Evolutionary conservation across 1,139 yeast species (phyloP).

Genomic region (Suhomyces chickasaworum): DNA sequence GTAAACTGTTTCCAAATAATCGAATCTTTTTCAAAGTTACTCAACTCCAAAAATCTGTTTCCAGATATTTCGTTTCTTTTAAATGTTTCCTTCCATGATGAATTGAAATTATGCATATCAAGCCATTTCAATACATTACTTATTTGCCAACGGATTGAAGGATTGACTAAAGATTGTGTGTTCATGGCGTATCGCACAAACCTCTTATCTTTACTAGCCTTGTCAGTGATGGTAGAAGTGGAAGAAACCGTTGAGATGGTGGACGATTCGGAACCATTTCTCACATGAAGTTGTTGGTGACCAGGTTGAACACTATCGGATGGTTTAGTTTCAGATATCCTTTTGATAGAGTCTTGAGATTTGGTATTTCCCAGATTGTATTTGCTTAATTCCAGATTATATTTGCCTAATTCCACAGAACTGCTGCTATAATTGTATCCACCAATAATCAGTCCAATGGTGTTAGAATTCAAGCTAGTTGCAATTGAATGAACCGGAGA

Average conservation of each 20-base stretch:
- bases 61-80: conserved; percentile 61
- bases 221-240: conserved; percentile 36
- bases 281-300: conserved; percentile 25
- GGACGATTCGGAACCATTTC: conserved; percentile 44
- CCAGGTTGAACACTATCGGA: conserved; percentile 2
- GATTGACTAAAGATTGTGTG: conserved; percentile 30
- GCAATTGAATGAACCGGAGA: conserved; percentile 10
- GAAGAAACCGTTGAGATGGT: conserved; percentile 34
- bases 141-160: conserved; percentile 59
- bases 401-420: conserved; percentile 21
- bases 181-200: conserved; percentile 51
- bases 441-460: conserved; percentile 35
- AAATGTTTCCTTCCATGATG: conserved; percentile 71
- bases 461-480: conserved; percentile 21
- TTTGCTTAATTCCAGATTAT: conserved; percentile 13
- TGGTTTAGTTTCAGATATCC: conserved; percentile 1
- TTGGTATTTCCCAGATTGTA: conserved; percentile 6
- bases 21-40: conserved; percentile 62
- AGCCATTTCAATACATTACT: conserved; percentile 71
- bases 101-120: conserved; percentile 64
- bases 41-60: conserved; percentile 62
- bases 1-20: conserved; percentile 52
- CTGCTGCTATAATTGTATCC: conserved; percentile 33
- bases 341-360: conserved; percentile 5
- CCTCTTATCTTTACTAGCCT: conserved; percentile 39